Evolutionary conservation across 2,329 filamentous ascomycete genomes (phyloP).

Genomic region (Teratosphaeria gauchensis): DNA sequence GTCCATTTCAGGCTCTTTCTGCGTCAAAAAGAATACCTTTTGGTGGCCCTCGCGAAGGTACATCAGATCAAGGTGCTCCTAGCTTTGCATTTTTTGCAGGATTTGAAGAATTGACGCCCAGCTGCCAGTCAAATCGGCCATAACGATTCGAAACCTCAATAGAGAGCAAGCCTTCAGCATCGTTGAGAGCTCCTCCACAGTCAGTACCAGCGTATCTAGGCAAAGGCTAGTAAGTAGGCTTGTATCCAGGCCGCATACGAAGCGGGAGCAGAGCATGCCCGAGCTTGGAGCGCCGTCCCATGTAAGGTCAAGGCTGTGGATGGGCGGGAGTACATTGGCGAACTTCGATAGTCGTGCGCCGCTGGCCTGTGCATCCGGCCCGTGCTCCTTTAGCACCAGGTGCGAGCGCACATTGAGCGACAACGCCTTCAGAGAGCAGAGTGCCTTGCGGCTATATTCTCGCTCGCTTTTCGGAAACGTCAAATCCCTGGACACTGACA

Average conservation of each 20-base stretch:
- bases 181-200: neutral
- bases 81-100: constrained; percentile 11
- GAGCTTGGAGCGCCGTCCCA: neutral
- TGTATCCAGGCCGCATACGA: neutral
- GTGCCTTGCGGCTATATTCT: neutral
- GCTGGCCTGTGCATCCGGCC: neutral
- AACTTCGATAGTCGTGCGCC: neutral
- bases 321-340: neutral
- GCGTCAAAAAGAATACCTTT: constrained; percentile 19
- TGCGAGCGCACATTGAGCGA: neutral
- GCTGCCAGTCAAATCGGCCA: constrained; percentile 13
- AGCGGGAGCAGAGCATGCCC: neutral
- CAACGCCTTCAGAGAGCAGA: neutral
- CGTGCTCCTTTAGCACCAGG: neutral
- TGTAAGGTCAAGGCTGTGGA: neutral
- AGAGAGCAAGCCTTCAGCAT: neutral
- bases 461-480: neutral
- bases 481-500: neutral
- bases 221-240: neutral
- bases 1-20: constrained; percentile 6
- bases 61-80: constrained; percentile 20
- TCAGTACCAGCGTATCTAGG: neutral
- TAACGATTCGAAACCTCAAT: neutral
- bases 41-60: constrained; percentile 12
- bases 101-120: constrained; percentile 18